Evolutionary conservation across 805 yeast species (phyloP).

Genomic region (Kuraishia molischiana): DNA sequence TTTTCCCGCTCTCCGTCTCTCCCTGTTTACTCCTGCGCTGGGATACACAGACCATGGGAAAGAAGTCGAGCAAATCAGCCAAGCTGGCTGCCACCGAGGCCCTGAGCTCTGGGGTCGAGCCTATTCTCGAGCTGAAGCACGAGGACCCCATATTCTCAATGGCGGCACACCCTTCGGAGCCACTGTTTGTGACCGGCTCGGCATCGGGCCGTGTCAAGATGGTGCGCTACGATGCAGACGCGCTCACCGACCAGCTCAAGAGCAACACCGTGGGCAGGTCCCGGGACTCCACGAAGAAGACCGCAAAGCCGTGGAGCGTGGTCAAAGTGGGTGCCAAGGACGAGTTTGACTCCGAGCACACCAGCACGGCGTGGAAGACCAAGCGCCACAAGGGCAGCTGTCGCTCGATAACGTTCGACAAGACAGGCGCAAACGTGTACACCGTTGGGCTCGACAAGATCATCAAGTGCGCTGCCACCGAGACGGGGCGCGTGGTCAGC

Average conservation of each 20-base stretch:
- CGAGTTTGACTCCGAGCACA: slow-evolving; percentile 1
- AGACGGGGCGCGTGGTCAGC: slow-evolving; percentile 65
- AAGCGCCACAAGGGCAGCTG: slow-evolving; percentile 88
- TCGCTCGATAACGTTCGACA: slow-evolving; percentile 59
- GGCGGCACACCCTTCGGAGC: slow-evolving; percentile 69
- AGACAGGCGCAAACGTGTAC: slow-evolving; percentile 47
- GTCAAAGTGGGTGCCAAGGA: slow-evolving; percentile 10
- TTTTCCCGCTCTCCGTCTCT: no score
- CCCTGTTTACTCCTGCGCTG: no score
- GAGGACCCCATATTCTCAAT: slow-evolving; percentile 63
- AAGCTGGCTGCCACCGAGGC: not conserved
- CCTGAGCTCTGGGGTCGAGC: not conserved
- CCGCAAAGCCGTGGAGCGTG: slow-evolving; percentile 37
- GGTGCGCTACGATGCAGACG: slow-evolving; percentile 43
- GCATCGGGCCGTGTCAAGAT: slow-evolving; percentile 73
- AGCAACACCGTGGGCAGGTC: not conserved
- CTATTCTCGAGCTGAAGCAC: slow-evolving; percentile 27
- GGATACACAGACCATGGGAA: no score
- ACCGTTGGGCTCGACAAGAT: slow-evolving; percentile 76
- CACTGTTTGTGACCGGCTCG: slow-evolving; percentile 59
- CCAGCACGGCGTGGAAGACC: slow-evolving; percentile 60
- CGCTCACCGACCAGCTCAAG: slow-evolving; percentile 13
- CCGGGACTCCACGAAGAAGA: slow-evolving; percentile 19
- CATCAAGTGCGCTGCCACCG: slow-evolving; percentile 61
- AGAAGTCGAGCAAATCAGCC: not conserved